phyloP scores from a whole-genome alignment of 306 rosid genomes.

The Ormosia semicastrata region DNA sequence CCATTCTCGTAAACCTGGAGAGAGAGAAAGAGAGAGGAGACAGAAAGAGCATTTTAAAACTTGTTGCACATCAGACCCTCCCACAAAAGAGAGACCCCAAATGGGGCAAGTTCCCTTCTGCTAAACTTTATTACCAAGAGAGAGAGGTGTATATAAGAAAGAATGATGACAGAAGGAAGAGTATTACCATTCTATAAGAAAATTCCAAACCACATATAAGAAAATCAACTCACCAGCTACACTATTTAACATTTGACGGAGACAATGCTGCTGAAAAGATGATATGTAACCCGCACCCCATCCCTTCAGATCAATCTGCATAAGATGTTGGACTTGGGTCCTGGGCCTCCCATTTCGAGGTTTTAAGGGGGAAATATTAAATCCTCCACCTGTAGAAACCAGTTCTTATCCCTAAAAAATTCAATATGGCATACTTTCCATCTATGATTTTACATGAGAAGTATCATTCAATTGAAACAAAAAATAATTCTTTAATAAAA shows the following conservation, averaged over 20 bases:
- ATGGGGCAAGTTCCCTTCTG: neutral
- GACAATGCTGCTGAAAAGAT: constrained; percentile 97
- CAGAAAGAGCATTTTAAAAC: neutral
- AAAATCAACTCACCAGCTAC: constrained; percentile 78
- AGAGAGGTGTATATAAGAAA: neutral
- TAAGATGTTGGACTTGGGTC: constrained; percentile 98
- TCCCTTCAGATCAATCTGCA: constrained; percentile 98
- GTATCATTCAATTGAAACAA: constrained; percentile 4
- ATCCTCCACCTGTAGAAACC: constrained; percentile 83
- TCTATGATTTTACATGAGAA: constrained; percentile 13
- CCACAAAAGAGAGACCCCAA: constrained; percentile 5
- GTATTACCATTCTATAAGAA: constrained; percentile 6
- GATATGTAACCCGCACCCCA: constrained; percentile 94
- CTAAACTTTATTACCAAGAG: constrained; percentile 8
- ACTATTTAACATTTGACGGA: constrained; percentile 92
- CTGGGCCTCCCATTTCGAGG: constrained; percentile 94
- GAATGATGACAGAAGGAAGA: neutral
- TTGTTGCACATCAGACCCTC: neutral
- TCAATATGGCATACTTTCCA: constrained; percentile 11
- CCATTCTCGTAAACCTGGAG: constrained; percentile 92
- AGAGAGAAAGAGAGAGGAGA: neutral
- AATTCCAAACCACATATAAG: neutral
- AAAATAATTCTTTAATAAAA: neutral
- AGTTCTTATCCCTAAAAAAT: constrained; percentile 14
- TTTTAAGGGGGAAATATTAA: constrained; percentile 86